Percentiles rank a stretch among this genome's conserved stretches.
These are phyloP conservation scores for Caryopteris hybrid DNA, from an alignment of 305 asterid genomes.

Conservation along the genomic window DNA sequence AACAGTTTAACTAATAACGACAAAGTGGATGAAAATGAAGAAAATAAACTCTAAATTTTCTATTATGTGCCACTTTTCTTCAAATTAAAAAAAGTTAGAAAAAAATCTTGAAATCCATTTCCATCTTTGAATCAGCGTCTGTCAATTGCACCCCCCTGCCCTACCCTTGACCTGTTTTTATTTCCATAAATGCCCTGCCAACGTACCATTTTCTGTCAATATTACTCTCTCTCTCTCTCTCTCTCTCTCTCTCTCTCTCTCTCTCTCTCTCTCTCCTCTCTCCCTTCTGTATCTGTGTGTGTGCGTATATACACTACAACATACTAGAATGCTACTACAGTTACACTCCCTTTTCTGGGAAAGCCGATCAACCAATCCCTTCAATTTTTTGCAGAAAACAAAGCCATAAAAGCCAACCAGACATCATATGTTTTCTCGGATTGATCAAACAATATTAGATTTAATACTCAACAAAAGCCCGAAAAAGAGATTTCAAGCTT, in stretches of 20 bases:
- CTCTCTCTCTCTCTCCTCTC: conserved; percentile 8
- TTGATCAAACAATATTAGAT: conserved; percentile 32
- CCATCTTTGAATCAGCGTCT: too few species aligned
- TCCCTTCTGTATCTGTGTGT: not conserved
- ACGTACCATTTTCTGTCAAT: conserved; percentile 22
- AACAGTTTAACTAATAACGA: too few species aligned
- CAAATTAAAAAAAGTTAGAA: too few species aligned
- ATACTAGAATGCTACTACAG: conserved; percentile 26
- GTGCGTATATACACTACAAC: not conserved
- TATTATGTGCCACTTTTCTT: too few species aligned
- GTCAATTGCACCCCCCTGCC: conserved; percentile 16
- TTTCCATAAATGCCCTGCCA: conserved; percentile 59
- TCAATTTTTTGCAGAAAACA: conserved; percentile 33
- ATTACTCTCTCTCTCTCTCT: conserved; percentile 2
- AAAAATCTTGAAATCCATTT: too few species aligned
- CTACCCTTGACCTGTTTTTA: conserved; percentile 32
- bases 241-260: conserved; percentile 9
- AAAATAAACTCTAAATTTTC: too few species aligned
- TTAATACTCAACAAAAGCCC: not conserved
- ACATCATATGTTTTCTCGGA: conserved; percentile 42
- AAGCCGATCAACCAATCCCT: conserved; percentile 34
- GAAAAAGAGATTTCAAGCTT: conserved; percentile 5
- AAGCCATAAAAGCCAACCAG: conserved; percentile 36
- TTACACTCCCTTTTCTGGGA: conserved; percentile 36
- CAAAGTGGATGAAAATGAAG: too few species aligned